Percentiles rank a stretch among this genome's conserved stretches.
Conservation (phyloP, 2,329 filamentous ascomycete genomes). For the Xylariaceae sp. region DNA sequence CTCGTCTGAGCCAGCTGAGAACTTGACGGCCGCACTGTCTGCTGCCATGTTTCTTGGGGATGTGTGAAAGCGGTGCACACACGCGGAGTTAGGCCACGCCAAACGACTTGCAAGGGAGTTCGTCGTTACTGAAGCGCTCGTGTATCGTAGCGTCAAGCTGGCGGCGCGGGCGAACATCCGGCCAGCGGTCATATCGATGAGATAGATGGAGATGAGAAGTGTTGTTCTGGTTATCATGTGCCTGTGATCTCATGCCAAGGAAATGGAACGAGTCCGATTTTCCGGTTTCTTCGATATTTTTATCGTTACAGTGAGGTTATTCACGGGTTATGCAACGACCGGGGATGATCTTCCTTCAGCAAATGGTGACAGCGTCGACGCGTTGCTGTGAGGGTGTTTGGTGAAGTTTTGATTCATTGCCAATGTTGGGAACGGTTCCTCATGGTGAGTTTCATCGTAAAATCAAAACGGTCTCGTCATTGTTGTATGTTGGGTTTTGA, state of each 20-base stretch:
- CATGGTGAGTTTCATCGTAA: no score
- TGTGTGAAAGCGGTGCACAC: constrained; percentile 12
- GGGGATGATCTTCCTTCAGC: no score
- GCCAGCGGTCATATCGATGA: constrained; percentile 7
- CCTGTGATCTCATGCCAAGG: background rate
- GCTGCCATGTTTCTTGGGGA: constrained; percentile 6
- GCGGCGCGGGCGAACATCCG: constrained; percentile 14
- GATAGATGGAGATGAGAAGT: background rate
- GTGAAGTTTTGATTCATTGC: no score
- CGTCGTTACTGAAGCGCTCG: constrained; percentile 3
- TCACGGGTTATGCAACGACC: no score
- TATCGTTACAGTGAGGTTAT: background rate
- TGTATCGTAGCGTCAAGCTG: constrained; percentile 7
- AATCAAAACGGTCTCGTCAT: no score
- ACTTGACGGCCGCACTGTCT: constrained; percentile 27
- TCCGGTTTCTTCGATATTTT: background rate
- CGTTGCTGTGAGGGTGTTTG: no score
- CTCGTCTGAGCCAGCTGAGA: constrained; percentile 44
- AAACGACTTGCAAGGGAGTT: constrained; percentile 4
- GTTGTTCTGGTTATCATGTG: background rate
- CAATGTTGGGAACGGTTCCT: no score
- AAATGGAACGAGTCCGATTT: background rate
- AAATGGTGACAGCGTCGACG: no score
- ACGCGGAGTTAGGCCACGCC: constrained; percentile 1
- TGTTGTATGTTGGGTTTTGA: no score